A percentile compares a stretch with the other conserved stretches of the same genome.
These are phyloP conservation scores for Monosporascus sp. DNA, from an alignment of 2,329 filamentous ascomycete genomes.

Conservation along the genomic window DNA sequence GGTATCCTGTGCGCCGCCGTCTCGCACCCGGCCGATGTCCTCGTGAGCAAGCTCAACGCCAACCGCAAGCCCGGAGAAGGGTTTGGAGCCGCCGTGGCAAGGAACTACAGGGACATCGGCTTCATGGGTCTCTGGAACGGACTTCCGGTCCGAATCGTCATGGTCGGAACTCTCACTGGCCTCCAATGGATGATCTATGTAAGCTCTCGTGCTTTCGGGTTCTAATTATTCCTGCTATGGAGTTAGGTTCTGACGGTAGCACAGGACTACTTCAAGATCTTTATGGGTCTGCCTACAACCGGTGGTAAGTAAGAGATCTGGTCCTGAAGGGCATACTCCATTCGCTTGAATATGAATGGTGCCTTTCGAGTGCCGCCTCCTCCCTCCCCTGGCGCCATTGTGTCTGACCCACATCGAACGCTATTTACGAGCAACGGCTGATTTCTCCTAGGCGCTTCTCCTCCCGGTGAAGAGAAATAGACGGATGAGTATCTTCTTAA, in stretches of 20 bases:
- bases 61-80: constrained; percentile 70
- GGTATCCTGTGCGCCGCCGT: constrained; percentile 85
- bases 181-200: constrained; percentile 93
- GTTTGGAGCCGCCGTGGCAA: constrained; percentile 67
- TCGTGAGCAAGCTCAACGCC: constrained; percentile 89
- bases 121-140: constrained; percentile 91
- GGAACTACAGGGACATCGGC: constrained; percentile 84
- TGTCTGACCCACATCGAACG: no score
- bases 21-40: constrained; percentile 76
- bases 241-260: neutral
- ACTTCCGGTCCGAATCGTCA: constrained; percentile 76
- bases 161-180: constrained; percentile 79
- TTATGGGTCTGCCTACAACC: constrained; percentile 81
- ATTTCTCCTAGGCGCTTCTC: constrained; percentile 28
- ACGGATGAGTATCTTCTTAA: neutral
- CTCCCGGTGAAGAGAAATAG: constrained; percentile 45
- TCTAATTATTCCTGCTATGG: neutral
- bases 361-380: no score
- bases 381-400: no score
- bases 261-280: constrained; percentile 82
- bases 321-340: neutral
- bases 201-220: constrained; percentile 21
- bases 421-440: no score
- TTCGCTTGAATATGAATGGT: no score
- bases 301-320: constrained; percentile 44